Conservation (phyloP, 2,329 filamentous ascomycete species). For the Cytospora leucostoma region DNA sequence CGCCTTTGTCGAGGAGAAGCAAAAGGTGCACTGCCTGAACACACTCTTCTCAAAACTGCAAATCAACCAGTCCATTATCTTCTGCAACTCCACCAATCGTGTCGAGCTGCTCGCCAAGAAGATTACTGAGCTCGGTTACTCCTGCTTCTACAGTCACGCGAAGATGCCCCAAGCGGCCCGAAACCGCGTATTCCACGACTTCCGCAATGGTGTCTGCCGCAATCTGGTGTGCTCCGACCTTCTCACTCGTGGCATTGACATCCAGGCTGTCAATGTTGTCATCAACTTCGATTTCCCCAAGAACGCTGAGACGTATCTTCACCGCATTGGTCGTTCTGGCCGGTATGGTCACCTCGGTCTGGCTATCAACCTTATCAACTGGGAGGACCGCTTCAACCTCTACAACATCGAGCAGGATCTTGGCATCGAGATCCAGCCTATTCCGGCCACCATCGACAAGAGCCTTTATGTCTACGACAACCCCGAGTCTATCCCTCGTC, state of each 20-base stretch:
- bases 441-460: conserved; percentile 93
- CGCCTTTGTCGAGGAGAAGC: conserved; percentile 98
- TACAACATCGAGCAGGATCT: conserved; percentile 98
- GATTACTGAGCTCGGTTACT: conserved; percentile 98
- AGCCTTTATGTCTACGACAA: conserved; percentile 97
- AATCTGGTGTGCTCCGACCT: conserved; percentile 98
- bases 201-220: conserved; percentile 95
- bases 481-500: conserved; percentile 90
- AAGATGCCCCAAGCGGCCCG: conserved; percentile 96
- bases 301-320: conserved; percentile 97
- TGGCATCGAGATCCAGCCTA: conserved; percentile 96
- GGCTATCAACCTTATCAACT: conserved; percentile 98
- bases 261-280: conserved; percentile 98
- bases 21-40: conserved; percentile 98
- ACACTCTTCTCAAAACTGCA: conserved; percentile 98
- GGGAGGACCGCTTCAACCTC: conserved; percentile 97
- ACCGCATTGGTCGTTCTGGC: conserved; percentile 96
- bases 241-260: conserved; percentile 97
- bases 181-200: conserved; percentile 99
- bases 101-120: conserved; percentile 98
- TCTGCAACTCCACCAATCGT: conserved; percentile 98
- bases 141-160: conserved; percentile 98
- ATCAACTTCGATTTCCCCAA: conserved; percentile 99
- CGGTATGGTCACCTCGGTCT: conserved; percentile 96
- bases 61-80: conserved; percentile 99